phyloP scores from a whole-genome alignment of 2,329 filamentous ascomycete genomes.

The Hypoxylon sp. region DNA sequence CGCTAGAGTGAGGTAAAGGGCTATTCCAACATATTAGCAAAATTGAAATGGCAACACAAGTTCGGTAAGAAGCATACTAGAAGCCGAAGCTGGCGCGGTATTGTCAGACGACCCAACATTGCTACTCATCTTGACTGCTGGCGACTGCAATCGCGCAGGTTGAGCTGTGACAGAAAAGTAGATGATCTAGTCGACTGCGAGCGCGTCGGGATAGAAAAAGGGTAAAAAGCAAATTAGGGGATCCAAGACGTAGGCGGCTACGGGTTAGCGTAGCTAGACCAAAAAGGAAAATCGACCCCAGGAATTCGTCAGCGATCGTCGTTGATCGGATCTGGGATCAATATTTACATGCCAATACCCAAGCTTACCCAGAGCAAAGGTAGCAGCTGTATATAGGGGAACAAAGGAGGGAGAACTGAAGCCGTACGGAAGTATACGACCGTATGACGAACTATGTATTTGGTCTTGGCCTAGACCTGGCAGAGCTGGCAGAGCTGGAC shows the following conservation, averaged over 20 bases:
- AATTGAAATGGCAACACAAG: constrained; percentile 1
- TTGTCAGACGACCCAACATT: constrained; percentile 39
- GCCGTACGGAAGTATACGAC: constrained; percentile 1
- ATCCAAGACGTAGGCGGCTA: constrained; percentile 26
- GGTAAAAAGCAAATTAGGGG: constrained; percentile 20
- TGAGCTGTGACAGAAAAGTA: background rate
- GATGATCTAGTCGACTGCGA: constrained; percentile 5
- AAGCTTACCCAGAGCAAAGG: constrained; percentile 9
- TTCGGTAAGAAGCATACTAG: constrained; percentile 39
- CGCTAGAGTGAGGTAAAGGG: constrained; percentile 58
- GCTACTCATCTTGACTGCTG: constrained; percentile 42
- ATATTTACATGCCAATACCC: constrained; percentile 16
- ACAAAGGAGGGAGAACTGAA: background rate
- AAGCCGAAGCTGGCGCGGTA: constrained; percentile 37
- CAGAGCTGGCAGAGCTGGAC: background rate
- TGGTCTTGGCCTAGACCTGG: constrained; percentile 12
- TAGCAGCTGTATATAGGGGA: background rate
- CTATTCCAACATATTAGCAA: constrained; percentile 44
- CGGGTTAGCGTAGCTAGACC: constrained; percentile 20
- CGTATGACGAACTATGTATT: constrained; percentile 6
- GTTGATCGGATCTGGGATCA: constrained; percentile 32
- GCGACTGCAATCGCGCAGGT: background rate
- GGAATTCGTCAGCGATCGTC: constrained; percentile 35
- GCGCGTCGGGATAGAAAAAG: constrained; percentile 4
- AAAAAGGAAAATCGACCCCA: constrained; percentile 33